These are phyloP conservation scores for Penicillium subrubescens DNA, from an alignment of 495 filamentous ascomycete species.

Conservation along the genomic window DNA sequence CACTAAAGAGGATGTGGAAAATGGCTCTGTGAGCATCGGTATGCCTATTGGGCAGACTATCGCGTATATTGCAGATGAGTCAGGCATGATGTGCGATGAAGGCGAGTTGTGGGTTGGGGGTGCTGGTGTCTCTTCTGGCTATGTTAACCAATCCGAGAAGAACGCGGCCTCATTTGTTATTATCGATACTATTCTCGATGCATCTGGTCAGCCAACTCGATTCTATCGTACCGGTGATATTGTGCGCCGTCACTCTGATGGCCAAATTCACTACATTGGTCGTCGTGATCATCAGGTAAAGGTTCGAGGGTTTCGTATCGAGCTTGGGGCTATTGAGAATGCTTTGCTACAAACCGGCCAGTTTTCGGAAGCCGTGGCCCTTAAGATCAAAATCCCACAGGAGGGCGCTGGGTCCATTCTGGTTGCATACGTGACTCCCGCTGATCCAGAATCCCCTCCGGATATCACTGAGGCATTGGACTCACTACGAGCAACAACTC, in stretches of 20 bases:
- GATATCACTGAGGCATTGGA: neutral
- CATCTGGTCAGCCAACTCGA: neutral
- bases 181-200: no score
- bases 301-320: conserved; percentile 52
- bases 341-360: conserved; percentile 6
- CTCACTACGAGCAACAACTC: no score
- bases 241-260: conserved; percentile 41
- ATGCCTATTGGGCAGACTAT: conserved; percentile 14
- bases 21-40: conserved; percentile 18
- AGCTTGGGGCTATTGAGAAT: conserved; percentile 50
- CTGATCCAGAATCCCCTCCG: neutral
- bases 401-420: conserved; percentile 16
- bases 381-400: conserved; percentile 1
- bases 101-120: conserved; percentile 50
- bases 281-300: conserved; percentile 54
- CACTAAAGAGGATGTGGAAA: conserved; percentile 4
- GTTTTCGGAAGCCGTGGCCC: conserved; percentile 9
- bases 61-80: conserved; percentile 45
- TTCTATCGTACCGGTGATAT: conserved; percentile 53
- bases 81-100: conserved; percentile 6
- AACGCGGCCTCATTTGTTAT: no score
- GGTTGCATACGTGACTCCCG: conserved; percentile 12
- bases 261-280: conserved; percentile 46
- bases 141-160: conserved; percentile 41
- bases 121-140: conserved; percentile 42